These are phyloP conservation scores for Lophiotrema nucula DNA, from an alignment of 495 filamentous ascomycete genomes.

Conservation along the genomic window DNA sequence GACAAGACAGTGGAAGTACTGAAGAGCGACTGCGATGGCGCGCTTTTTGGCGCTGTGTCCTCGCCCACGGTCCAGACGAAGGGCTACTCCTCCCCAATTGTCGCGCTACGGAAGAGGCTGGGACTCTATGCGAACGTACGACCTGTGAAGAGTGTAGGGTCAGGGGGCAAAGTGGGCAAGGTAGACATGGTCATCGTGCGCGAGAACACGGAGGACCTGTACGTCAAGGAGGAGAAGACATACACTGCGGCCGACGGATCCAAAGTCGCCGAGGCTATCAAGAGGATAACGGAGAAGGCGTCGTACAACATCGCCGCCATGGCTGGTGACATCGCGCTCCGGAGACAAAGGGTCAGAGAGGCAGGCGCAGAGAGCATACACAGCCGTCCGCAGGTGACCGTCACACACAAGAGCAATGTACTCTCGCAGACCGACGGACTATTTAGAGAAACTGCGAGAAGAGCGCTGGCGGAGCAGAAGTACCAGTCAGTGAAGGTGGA, in stretches of 20 bases:
- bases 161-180: conserved; percentile 55
- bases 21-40: conserved; percentile 88
- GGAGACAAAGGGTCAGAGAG: conserved; percentile 74
- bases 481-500: conserved; percentile 66
- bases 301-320: conserved; percentile 82
- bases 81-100: conserved; percentile 96
- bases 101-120: conserved; percentile 91
- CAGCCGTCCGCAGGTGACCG: conserved; percentile 74
- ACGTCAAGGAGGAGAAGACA: conserved; percentile 95
- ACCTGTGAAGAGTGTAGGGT: conserved; percentile 80
- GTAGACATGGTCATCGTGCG: conserved; percentile 98
- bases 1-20: conserved; percentile 84
- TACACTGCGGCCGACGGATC: conserved; percentile 62
- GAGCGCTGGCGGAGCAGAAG: conserved; percentile 59
- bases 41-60: conserved; percentile 93
- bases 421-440: conserved; percentile 94
- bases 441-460: conserved; percentile 77
- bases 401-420: conserved; percentile 98
- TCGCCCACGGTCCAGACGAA: conserved; percentile 84
- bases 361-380: conserved; percentile 55
- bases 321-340: conserved; percentile 89
- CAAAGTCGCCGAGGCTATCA: conserved; percentile 94
- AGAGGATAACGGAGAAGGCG: conserved; percentile 86
- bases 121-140: conserved; percentile 97
- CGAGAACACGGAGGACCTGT: conserved; percentile 98